Conservation (phyloP, 164 flowering plant species). For the Aristolochia californica region DNA sequence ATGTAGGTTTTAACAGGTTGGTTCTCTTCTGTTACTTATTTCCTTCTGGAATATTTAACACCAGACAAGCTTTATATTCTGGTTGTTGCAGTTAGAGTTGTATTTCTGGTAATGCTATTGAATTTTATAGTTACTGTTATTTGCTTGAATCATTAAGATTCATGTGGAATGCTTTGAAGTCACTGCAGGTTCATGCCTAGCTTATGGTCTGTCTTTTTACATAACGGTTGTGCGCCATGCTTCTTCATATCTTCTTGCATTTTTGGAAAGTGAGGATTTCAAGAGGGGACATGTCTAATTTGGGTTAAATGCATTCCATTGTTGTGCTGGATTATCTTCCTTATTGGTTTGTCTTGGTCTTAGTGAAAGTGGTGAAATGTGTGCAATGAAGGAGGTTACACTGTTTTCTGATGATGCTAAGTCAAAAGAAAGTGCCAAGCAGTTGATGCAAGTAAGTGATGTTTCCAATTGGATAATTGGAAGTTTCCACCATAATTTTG, state of each 20-base stretch:
- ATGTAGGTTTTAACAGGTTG: constrained; percentile 84
- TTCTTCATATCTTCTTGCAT: background rate
- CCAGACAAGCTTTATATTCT: too few relatives aligned
- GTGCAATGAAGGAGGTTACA: constrained; percentile 97
- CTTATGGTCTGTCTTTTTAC: background rate
- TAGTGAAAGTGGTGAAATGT: constrained; percentile 96
- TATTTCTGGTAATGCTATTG: too few relatives aligned
- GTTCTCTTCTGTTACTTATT: background rate
- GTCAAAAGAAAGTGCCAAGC: constrained; percentile 94
- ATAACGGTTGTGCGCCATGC: background rate
- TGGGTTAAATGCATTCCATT: background rate
- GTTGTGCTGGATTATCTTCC: background rate
- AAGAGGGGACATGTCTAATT: background rate
- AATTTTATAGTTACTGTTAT: too few relatives aligned
- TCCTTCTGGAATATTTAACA: too few relatives aligned
- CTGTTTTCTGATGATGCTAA: constrained; percentile 88
- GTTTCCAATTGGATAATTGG: background rate
- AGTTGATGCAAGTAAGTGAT: constrained; percentile 67
- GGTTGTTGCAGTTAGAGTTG: too few relatives aligned
- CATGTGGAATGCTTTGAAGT: background rate
- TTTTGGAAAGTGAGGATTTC: background rate
- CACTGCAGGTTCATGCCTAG: background rate
- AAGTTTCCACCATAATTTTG: background rate
- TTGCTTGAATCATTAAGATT: too few relatives aligned
- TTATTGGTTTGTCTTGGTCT: constrained; percentile 5